phyloP scores from a whole-genome alignment of 179 eudicot genomes.

The Vitellaria paradoxa region DNA sequence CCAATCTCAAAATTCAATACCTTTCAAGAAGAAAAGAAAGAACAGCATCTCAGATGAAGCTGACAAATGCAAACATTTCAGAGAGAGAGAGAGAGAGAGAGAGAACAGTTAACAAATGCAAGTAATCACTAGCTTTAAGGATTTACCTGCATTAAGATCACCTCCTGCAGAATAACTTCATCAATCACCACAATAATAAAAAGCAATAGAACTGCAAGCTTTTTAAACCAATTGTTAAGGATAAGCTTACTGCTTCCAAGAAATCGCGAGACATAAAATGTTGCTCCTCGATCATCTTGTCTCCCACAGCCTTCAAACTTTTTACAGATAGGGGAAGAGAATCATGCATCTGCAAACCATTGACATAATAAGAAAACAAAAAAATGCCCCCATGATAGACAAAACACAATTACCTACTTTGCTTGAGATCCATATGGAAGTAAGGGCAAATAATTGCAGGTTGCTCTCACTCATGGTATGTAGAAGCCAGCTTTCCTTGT shows the following conservation, averaged over 20 bases:
- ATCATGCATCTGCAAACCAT: conserved; percentile 46
- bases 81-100: no score
- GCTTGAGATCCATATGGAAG: conserved; percentile 79
- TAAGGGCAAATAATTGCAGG: conserved; percentile 74
- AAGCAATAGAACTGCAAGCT: not conserved
- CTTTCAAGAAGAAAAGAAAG: conserved; percentile 22
- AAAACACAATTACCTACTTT: conserved; percentile 38
- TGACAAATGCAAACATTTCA: conserved; percentile 5
- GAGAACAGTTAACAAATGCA: not conserved
- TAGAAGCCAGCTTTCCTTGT: conserved; percentile 47
- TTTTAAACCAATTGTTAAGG: not conserved
- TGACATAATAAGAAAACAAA: conserved; percentile 2
- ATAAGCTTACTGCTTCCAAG: conserved; percentile 54
- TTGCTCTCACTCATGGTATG: conserved; percentile 56
- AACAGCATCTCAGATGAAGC: conserved; percentile 5
- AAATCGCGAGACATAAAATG: conserved; percentile 64
- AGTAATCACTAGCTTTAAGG: not conserved
- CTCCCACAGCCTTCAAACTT: conserved; percentile 52
- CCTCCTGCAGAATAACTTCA: conserved; percentile 38
- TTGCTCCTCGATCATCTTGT: conserved; percentile 59
- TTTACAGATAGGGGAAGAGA: conserved; percentile 50
- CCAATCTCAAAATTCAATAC: conserved; percentile 65
- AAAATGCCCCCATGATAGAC: not conserved
- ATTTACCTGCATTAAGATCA: conserved; percentile 50
- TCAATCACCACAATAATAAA: conserved; percentile 11